Evolutionary conservation across 192 early-diverging fungal genomes (phyloP).

Genomic region (Backusella psychrophila): DNA sequence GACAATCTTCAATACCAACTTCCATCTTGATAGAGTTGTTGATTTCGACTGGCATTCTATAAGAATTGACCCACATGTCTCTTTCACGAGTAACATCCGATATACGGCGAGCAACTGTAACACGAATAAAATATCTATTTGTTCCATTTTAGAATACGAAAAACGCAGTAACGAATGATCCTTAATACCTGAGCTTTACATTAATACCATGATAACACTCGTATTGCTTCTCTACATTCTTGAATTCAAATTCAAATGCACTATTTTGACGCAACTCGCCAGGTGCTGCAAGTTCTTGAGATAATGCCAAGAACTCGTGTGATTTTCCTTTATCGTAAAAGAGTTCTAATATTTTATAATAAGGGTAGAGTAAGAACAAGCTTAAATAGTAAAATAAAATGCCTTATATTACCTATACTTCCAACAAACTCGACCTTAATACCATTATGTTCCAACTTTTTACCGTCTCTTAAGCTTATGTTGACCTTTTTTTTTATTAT

Average conservation of each 20-base stretch:
- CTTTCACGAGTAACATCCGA: slow-evolving; percentile 86
- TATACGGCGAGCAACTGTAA: slow-evolving; percentile 83
- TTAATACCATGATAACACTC: slow-evolving; percentile 98
- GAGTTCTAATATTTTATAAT: slow-evolving; percentile 57
- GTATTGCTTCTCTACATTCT: slow-evolving; percentile 97
- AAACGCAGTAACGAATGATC: neutral
- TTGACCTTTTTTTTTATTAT: slow-evolving; percentile 65
- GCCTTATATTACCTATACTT: slow-evolving; percentile 65
- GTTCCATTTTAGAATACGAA: neutral
- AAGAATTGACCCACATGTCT: slow-evolving; percentile 98
- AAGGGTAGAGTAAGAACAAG: neutral
- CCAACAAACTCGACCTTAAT: slow-evolving; percentile 98
- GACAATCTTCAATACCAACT: slow-evolving; percentile 97
- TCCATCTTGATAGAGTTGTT: slow-evolving; percentile 99
- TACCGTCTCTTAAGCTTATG: slow-evolving; percentile 80
- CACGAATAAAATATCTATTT: slow-evolving; percentile 88
- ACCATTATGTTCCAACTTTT: slow-evolving; percentile 93
- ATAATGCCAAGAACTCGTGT: slow-evolving; percentile 88
- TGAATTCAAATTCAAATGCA: slow-evolving; percentile 93
- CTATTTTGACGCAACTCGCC: slow-evolving; percentile 81
- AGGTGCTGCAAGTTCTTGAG: slow-evolving; percentile 91
- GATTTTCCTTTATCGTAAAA: slow-evolving; percentile 94
- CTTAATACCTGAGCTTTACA: slow-evolving; percentile 78
- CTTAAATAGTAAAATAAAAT: neutral
- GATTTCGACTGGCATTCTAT: slow-evolving; percentile 82